Evolutionary conservation across 75 land plant genomes (phyloP).

Genomic region (Cryptomeria japonica): DNA sequence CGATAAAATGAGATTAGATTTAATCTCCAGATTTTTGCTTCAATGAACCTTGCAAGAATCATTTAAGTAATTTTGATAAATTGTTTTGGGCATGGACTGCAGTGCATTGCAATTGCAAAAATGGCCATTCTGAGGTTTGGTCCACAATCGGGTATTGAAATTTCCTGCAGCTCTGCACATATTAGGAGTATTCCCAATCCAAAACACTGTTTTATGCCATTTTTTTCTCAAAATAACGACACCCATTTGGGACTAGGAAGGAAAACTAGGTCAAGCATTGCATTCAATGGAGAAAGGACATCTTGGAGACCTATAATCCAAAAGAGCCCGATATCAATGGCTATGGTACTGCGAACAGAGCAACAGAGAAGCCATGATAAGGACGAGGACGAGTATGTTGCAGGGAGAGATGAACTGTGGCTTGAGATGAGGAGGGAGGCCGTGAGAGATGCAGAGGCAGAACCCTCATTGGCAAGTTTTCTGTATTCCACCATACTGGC

Average conservation of each 20-base stretch:
- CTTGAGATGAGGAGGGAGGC: conserved; percentile 67
- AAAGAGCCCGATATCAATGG: background rate
- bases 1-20: background rate
- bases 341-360: background rate
- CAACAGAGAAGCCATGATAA: background rate
- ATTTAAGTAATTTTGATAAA: background rate
- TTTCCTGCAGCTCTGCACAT: background rate
- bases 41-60: background rate
- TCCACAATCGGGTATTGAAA: background rate
- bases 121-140: background rate
- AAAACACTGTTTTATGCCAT: background rate
- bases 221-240: too few relatives aligned
- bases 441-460: conserved; percentile 74
- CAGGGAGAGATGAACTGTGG: conserved; percentile 65
- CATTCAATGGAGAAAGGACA: background rate
- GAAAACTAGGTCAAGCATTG: background rate
- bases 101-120: background rate
- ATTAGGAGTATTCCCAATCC: background rate
- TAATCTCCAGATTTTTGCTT: background rate
- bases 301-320: background rate
- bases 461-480: conserved; percentile 81
- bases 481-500: conserved; percentile 81
- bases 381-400: background rate
- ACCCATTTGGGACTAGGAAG: background rate
- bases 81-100: background rate